Evolutionary conservation across 192 early-diverging fungal species (phyloP), one percentile per base, ranked within the genome.

Genomic region (Neocallimastix lanati): DNA sequence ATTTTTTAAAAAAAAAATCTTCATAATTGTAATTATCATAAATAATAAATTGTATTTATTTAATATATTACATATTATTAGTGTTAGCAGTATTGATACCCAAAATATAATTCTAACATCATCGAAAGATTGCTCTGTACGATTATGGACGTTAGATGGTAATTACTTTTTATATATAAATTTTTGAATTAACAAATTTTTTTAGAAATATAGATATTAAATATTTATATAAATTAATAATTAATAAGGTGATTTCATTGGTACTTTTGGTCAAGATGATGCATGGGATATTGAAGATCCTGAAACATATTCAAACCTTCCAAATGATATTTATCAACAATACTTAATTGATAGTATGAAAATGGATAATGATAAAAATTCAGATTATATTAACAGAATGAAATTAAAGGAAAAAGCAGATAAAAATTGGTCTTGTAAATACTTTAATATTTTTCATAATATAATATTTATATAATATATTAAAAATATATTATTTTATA

Each of bases 191-290:
- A n/a, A n/a, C n/a, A n/a, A n/a, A n/a, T n/a, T n/a, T n/a, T n/a
- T n/a, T n/a, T n/a, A n/a, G n/a, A n/a, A n/a, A n/a, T n/a, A n/a
- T n/a, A n/a, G n/a, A n/a, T n/a, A n/a, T n/a, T n/a, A n/a, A n/a
- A n/a, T n/a, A n/a, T n/a, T n/a, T n/a, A n/a, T n/a, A n/a, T n/a
- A n/a, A n/a, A n/a, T n/a, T n/a, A n/a, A n/a, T n/a, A n/a, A n/a
- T n/a, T n/a, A n/a, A n/a, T n/a, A 80, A 28, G 88, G 88, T 7
- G 80, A 85, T 29, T 88, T 80, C 76, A 84, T 90, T 81, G 88
- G 88, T 58, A 86, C 84, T 14, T 85, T 89, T 67, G 88, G 88
- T 11, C 87, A 88, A 76, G 79, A 82, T 18, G 78, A 67, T 28
- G 76, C 81, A 13, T 89, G 88, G 87, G 84, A 89, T 36, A 28